Percentiles rank a stretch among this genome's conserved stretches.
Conservation (phyloP, 768 basidiomycete genomes). For the Naematelia encephala region DNA sequence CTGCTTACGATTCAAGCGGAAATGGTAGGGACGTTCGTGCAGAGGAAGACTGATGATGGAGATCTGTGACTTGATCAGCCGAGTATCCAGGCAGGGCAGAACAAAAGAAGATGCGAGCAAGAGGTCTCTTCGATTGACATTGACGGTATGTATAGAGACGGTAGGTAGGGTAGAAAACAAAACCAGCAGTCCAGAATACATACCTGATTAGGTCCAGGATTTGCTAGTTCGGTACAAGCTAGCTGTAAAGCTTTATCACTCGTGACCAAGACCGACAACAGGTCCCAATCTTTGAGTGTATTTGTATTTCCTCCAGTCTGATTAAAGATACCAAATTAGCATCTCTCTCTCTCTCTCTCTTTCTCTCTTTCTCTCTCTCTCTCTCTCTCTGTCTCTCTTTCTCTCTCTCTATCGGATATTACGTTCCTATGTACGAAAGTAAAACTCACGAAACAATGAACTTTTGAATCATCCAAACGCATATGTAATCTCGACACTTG, state of each 20-base stretch:
- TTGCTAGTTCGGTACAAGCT: constrained; percentile 44
- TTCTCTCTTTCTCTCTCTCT: no score
- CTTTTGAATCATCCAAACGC: constrained; percentile 41
- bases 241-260: constrained; percentile 44
- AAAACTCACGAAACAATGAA: constrained; percentile 42
- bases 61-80: constrained; percentile 20
- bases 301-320: constrained; percentile 35
- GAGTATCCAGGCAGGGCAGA: no score
- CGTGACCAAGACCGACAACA: constrained; percentile 43
- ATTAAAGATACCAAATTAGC: background rate
- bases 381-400: no score
- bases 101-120: background rate
- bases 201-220: constrained; percentile 42
- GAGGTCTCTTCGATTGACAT: no score
- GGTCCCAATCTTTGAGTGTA: constrained; percentile 35
- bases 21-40: constrained; percentile 40
- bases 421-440: background rate
- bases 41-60: constrained; percentile 49
- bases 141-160: background rate
- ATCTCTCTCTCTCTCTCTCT: no score
- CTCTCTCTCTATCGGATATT: no score
- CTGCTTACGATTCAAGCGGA: constrained; percentile 41
- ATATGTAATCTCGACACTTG: constrained; percentile 46
- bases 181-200: background rate
- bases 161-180: background rate